Percentiles rank a stretch among this genome's conserved stretches.
phyloP scores from a whole-genome alignment of 1,139 yeast genomes.

The Candida gigantensis region DNA sequence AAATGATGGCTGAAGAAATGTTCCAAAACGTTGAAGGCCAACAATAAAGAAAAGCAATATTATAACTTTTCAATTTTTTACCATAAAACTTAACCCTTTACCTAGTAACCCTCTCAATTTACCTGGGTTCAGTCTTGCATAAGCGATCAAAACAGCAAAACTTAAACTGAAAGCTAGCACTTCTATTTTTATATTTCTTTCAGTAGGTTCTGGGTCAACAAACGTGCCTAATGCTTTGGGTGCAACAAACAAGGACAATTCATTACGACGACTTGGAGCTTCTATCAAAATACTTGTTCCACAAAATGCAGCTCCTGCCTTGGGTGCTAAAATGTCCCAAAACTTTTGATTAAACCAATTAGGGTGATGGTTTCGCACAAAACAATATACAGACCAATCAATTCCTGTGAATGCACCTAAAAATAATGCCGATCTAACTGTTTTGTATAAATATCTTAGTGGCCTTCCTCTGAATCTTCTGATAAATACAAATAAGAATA shows the following conservation, averaged over 20 bases:
- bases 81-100: conserved; percentile 21
- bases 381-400: conserved; percentile 42
- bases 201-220: conserved; percentile 24
- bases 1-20: conserved; percentile 55
- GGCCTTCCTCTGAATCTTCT: conserved; percentile 14
- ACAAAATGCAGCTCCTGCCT: conserved; percentile 31
- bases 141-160: conserved; percentile 32
- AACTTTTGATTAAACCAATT: conserved; percentile 16
- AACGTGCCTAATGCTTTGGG: conserved; percentile 40
- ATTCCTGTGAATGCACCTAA: conserved; percentile 36
- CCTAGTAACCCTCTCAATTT: conserved; percentile 29
- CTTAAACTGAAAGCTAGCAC: conserved; percentile 29
- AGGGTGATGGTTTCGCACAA: conserved; percentile 32
- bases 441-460: conserved; percentile 12
- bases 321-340: conserved; percentile 34
- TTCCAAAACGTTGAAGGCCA: conserved; percentile 26
- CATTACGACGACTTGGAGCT: conserved; percentile 35
- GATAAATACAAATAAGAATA: conserved; percentile 15
- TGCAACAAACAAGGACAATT: conserved; percentile 41
- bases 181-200: conserved; percentile 22
- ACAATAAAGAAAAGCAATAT: conserved; percentile 3
- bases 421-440: conserved; percentile 36
- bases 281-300: conserved; percentile 42
- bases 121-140: conserved; percentile 19
- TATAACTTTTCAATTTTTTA: conserved; percentile 4